These are phyloP conservation scores for Phytophthora citricola DNA, from an alignment of 352 stramenopile species.

Conservation along the genomic window DNA sequence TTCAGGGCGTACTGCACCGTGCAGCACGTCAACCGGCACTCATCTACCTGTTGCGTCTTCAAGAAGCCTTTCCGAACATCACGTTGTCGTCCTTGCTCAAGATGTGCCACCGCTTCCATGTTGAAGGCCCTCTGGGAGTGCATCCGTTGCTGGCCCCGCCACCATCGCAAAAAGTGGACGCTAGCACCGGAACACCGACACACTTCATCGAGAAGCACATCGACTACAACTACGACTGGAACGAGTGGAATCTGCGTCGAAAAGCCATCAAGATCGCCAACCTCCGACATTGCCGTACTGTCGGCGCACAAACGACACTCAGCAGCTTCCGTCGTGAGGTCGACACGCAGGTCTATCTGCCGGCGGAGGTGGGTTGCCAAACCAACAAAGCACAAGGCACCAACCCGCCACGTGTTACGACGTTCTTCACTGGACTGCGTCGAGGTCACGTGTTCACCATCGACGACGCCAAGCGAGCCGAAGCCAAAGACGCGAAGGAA, in stretches of 20 bases:
- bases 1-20: slow-evolving; percentile 73
- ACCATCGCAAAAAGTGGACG: slow-evolving; percentile 80
- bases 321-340: slow-evolving; percentile 90
- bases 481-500: slow-evolving; percentile 29
- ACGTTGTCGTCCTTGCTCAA: slow-evolving; percentile 76
- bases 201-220: slow-evolving; percentile 94
- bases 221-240: slow-evolving; percentile 94
- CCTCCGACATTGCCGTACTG: slow-evolving; percentile 90
- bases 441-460: slow-evolving; percentile 45
- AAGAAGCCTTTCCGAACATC: slow-evolving; percentile 86
- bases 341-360: slow-evolving; percentile 90
- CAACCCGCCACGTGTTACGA: slow-evolving; percentile 82
- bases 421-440: slow-evolving; percentile 79
- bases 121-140: slow-evolving; percentile 45
- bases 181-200: slow-evolving; percentile 87
- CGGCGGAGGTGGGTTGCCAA: slow-evolving; percentile 70
- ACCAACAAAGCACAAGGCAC: slow-evolving; percentile 82
- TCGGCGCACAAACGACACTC: slow-evolving; percentile 87
- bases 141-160: slow-evolving; percentile 66
- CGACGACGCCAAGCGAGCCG: slow-evolving; percentile 39
- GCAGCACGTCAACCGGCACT: slow-evolving; percentile 86
- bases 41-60: slow-evolving; percentile 92
- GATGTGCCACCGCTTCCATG: slow-evolving; percentile 55
- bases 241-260: slow-evolving; percentile 93
- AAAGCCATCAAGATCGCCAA: slow-evolving; percentile 93